Evolutionary conservation across 2,329 filamentous ascomycete species (phyloP).

Genomic region (Phyllosticta citrichinensis): DNA sequence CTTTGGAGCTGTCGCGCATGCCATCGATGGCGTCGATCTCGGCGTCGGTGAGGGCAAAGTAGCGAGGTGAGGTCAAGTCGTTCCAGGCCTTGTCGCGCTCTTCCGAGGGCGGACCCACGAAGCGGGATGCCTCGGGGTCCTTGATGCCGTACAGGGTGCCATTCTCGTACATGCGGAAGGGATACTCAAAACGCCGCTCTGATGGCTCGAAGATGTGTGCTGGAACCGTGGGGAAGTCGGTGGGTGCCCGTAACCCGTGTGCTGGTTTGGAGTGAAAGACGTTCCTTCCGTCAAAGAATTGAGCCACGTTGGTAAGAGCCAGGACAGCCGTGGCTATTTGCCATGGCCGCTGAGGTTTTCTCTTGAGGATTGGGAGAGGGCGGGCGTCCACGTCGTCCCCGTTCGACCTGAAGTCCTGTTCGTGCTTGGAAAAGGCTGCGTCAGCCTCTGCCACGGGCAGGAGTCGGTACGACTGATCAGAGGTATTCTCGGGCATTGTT

Average conservation of each 20-base stretch:
- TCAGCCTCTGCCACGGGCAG: neutral
- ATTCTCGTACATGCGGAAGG: neutral
- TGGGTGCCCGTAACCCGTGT: neutral
- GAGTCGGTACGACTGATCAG: neutral
- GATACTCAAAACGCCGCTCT: neutral
- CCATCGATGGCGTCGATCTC: neutral
- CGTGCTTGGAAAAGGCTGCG: neutral
- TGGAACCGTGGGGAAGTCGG: neutral
- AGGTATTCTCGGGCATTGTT: neutral
- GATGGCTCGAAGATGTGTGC: neutral
- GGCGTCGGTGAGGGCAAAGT: neutral
- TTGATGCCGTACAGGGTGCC: neutral
- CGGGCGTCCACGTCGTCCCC: neutral
- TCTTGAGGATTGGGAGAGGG: neutral
- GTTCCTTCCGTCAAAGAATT: neutral
- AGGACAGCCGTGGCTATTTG: neutral
- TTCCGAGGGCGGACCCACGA: constrained; percentile 13
- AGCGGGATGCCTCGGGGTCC: constrained; percentile 3
- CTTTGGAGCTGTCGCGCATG: neutral
- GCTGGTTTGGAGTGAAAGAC: neutral
- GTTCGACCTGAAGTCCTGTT: neutral
- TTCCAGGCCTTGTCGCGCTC: constrained; percentile 13
- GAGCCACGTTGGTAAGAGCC: neutral
- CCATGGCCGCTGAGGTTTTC: neutral
- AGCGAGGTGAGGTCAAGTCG: constrained; percentile 9